These are phyloP conservation scores for Calonectria pteridis DNA, from an alignment of 2,329 filamentous ascomycete genomes.

Conservation along the genomic window DNA sequence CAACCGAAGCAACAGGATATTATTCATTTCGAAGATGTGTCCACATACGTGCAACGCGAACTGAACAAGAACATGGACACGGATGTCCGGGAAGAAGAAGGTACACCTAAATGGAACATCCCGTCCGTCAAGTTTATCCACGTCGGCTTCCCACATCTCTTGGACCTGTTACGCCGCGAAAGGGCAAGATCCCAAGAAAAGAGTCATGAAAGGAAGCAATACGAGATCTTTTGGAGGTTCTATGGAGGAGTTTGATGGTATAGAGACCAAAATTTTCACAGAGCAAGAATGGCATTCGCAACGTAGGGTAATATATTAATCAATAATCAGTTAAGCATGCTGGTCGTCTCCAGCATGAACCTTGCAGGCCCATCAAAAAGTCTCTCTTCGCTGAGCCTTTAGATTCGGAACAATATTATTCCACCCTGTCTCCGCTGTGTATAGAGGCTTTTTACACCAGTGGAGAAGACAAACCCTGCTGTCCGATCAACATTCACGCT, in stretches of 20 bases:
- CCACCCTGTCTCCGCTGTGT: neutral
- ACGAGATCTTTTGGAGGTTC: neutral
- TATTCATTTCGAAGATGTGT: neutral
- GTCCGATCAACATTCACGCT: neutral
- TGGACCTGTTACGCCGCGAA: neutral
- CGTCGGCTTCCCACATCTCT: neutral
- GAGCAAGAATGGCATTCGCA: neutral
- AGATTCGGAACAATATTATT: constrained; percentile 1
- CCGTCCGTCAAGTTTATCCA: neutral
- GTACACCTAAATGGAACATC: neutral
- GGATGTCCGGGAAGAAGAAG: neutral
- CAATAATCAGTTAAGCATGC: neutral
- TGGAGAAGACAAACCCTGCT: constrained; percentile 1
- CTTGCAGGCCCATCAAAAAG: neutral
- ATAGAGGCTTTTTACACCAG: constrained; percentile 8
- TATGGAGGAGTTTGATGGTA: neutral
- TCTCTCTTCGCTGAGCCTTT: neutral
- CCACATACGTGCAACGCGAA: neutral
- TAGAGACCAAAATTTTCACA: neutral
- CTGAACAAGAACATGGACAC: neutral
- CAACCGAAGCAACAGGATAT: neutral
- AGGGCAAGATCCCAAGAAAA: neutral
- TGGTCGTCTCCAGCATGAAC: neutral
- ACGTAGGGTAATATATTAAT: neutral
- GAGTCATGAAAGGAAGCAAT: neutral